Conservation (phyloP, 306 rosid genomes). For the Malus fusca region DNA sequence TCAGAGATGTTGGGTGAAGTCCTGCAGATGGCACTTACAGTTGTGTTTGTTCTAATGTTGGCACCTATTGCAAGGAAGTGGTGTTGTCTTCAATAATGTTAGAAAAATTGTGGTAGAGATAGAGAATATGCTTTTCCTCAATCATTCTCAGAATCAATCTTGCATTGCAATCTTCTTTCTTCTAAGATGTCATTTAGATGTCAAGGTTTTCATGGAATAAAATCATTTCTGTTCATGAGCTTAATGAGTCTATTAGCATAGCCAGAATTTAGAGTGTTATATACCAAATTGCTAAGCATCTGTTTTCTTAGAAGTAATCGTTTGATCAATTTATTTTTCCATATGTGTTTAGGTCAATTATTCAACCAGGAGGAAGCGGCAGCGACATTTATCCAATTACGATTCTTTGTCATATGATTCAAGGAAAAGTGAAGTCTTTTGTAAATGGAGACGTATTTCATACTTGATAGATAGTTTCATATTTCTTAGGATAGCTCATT, state of each 20-base stretch:
- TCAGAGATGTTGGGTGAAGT: too few relatives aligned
- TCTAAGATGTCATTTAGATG: too few relatives aligned
- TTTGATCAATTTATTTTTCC: background rate
- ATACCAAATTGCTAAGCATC: background rate
- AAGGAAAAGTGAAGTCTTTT: too few relatives aligned
- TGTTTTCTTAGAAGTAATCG: background rate
- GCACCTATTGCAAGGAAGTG: background rate
- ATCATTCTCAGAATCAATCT: too few relatives aligned
- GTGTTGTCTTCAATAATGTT: background rate
- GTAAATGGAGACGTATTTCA: too few relatives aligned
- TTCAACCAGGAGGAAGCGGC: conserved; percentile 72
- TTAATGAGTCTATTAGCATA: background rate
- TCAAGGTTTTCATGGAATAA: background rate
- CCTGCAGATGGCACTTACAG: too few relatives aligned
- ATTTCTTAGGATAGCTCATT: too few relatives aligned
- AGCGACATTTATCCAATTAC: conserved; percentile 47
- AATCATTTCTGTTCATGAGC: background rate
- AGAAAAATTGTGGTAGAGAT: too few relatives aligned
- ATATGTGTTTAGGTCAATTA: background rate
- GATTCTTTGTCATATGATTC: too few relatives aligned
- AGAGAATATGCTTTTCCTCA: too few relatives aligned
- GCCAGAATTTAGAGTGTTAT: background rate
- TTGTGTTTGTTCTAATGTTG: background rate
- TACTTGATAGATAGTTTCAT: too few relatives aligned
- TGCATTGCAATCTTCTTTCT: too few relatives aligned